A percentile compares a stretch with the other conserved stretches of the same genome.
Evolutionary conservation across 306 rosid species (phyloP).

Genomic region (Boehmeria nivea): DNA sequence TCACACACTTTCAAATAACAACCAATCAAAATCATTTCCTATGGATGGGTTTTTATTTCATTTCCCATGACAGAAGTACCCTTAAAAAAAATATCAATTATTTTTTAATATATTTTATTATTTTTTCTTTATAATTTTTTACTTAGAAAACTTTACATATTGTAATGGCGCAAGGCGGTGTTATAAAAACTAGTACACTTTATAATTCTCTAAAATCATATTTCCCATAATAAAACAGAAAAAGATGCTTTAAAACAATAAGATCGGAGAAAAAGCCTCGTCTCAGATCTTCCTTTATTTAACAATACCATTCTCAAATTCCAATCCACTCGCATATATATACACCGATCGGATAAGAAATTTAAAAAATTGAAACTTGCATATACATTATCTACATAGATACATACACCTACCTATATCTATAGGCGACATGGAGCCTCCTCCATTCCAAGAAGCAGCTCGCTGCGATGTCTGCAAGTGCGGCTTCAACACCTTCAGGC

Average conservation of each 20-base stretch:
- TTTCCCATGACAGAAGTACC: too few relatives aligned
- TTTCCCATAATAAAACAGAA: neutral
- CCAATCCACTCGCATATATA: neutral
- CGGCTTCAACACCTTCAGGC: constrained; percentile 89
- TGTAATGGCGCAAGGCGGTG: too few relatives aligned
- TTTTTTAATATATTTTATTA: too few relatives aligned
- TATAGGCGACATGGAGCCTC: constrained; percentile 46
- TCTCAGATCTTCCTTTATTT: neutral
- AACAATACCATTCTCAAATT: neutral
- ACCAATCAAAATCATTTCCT: too few relatives aligned
- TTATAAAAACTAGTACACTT: neutral
- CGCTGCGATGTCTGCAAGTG: constrained; percentile 96
- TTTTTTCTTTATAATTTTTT: too few relatives aligned
- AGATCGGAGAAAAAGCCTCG: neutral
- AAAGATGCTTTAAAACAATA: neutral
- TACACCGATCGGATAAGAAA: neutral
- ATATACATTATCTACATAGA: neutral
- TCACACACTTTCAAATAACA: too few relatives aligned
- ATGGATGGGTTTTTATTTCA: too few relatives aligned
- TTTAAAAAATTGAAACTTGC: neutral
- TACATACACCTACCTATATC: neutral
- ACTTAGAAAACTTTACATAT: too few relatives aligned
- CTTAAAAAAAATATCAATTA: too few relatives aligned
- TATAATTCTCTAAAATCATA: neutral
- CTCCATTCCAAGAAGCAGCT: constrained; percentile 81